A percentile compares a stretch with the other conserved stretches of the same genome.
Conservation (phyloP, 2,329 filamentous ascomycete genomes). For the Ophiostoma populinum region DNA sequence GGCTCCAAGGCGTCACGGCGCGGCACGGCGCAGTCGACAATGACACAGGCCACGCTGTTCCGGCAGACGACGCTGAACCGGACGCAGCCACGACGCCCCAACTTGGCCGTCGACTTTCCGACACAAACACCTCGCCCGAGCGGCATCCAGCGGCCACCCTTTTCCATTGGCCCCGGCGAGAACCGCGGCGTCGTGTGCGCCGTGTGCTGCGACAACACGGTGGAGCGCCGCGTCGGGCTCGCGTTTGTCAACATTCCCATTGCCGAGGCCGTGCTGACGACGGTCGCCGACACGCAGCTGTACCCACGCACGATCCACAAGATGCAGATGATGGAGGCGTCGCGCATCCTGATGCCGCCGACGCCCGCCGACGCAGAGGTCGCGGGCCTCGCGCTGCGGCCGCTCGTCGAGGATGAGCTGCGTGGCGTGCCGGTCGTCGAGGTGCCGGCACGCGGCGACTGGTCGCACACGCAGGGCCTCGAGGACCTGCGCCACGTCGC, state of each 20-base stretch:
- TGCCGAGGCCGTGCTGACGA: slow-evolving; percentile 68
- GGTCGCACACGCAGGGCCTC: slow-evolving; percentile 62
- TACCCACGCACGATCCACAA: slow-evolving; percentile 83
- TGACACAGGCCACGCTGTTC: too few relatives aligned
- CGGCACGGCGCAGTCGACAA: too few relatives aligned
- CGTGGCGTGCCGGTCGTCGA: slow-evolving; percentile 34
- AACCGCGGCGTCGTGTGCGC: slow-evolving; percentile 45
- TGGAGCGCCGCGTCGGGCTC: slow-evolving; percentile 68
- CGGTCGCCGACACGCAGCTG: slow-evolving; percentile 85
- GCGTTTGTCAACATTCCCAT: slow-evolving; percentile 78
- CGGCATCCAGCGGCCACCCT: slow-evolving; percentile 4
- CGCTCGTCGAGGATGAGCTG: slow-evolving; percentile 9
- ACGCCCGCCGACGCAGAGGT: slow-evolving; percentile 48
- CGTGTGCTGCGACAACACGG: slow-evolving; percentile 69
- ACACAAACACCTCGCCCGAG: slow-evolving; percentile 1
- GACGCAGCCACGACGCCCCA: too few relatives aligned
- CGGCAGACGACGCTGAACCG: too few relatives aligned
- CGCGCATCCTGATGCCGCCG: slow-evolving; percentile 60
- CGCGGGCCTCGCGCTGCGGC: slow-evolving; percentile 36
- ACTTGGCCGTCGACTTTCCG: too few relatives aligned
- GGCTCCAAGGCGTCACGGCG: background rate
- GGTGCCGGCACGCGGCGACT: slow-evolving; percentile 50
- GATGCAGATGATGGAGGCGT: slow-evolving; percentile 62
- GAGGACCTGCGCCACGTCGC: slow-evolving; percentile 67
- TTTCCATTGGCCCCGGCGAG: slow-evolving; percentile 9